phyloP scores from a whole-genome alignment of 73 alveolate genomes.

The Effrenium voratum region DNA sequence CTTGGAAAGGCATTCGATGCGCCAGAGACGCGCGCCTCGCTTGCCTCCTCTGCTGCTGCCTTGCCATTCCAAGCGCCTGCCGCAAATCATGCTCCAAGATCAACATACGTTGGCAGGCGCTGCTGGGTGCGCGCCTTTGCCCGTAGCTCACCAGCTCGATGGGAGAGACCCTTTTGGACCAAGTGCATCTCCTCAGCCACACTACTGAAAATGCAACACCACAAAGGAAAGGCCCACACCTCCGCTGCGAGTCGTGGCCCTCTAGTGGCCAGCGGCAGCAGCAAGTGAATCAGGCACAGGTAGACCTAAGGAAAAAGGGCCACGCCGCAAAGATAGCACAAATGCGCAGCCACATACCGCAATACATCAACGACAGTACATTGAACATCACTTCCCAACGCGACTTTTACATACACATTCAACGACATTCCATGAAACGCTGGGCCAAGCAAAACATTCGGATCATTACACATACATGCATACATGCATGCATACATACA shows the following conservation, averaged over 20 bases:
- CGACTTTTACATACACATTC: background rate
- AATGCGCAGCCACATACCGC: too few species aligned
- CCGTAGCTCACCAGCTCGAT: conserved; percentile 80
- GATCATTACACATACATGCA: too few species aligned
- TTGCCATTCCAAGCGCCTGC: conserved; percentile 40
- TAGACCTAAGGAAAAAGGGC: conserved; percentile 12
- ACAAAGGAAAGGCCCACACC: background rate
- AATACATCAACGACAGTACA: background rate
- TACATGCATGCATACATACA: too few species aligned
- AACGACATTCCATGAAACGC: too few species aligned
- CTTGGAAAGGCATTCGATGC: background rate
- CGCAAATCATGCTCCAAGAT: background rate
- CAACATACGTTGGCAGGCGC: background rate
- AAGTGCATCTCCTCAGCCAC: conserved; percentile 47
- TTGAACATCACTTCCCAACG: background rate
- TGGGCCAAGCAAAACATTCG: too few species aligned
- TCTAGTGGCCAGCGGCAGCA: conserved; percentile 29
- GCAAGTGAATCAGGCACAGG: conserved; percentile 25
- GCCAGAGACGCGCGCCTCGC: background rate
- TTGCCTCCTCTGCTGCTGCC: conserved; percentile 69
- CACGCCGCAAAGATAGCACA: too few species aligned
- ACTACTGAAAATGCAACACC: background rate
- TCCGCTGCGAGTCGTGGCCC: conserved; percentile 66
- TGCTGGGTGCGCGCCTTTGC: background rate
- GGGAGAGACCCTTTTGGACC: conserved; percentile 65